Percentiles rank a stretch among this genome's conserved stretches.
Conservation (phyloP, 2,329 filamentous ascomycete species). For the Drechslerella dactyloides region DNA sequence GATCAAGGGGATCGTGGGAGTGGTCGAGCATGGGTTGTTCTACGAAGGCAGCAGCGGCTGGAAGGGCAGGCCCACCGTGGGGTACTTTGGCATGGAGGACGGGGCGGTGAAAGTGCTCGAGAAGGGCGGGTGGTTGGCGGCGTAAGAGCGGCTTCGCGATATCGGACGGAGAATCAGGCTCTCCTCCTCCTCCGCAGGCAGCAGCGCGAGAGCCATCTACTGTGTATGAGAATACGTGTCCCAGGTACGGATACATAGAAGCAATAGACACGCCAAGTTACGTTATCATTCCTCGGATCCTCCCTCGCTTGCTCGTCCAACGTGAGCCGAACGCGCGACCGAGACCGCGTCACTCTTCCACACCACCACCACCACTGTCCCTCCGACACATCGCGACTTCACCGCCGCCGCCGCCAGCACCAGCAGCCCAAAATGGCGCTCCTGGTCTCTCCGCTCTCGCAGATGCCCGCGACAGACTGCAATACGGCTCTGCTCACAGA, state of each 20-base stretch:
- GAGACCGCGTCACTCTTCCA: background rate
- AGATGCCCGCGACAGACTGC: conserved; percentile 42
- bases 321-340: background rate
- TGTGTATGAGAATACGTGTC: too few species aligned
- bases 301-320: background rate
- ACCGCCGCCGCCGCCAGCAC: background rate
- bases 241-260: too few species aligned
- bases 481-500: conserved; percentile 21
- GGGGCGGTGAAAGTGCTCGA: conserved; percentile 64
- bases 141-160: too few species aligned
- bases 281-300: background rate
- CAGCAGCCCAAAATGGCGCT: conserved; percentile 18
- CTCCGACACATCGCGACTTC: background rate
- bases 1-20: conserved; percentile 82
- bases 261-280: too few species aligned
- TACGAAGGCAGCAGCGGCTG: conserved; percentile 68
- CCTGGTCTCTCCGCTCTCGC: conserved; percentile 52
- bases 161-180: too few species aligned
- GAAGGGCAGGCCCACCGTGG: conserved; percentile 88
- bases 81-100: conserved; percentile 91
- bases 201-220: too few species aligned
- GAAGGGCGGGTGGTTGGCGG: conserved; percentile 7
- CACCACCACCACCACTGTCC: background rate
- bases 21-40: conserved; percentile 92
- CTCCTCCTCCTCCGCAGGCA: too few species aligned